phyloP scores from a whole-genome alignment of 306 rosid genomes.

The Rubus parviflorus region DNA sequence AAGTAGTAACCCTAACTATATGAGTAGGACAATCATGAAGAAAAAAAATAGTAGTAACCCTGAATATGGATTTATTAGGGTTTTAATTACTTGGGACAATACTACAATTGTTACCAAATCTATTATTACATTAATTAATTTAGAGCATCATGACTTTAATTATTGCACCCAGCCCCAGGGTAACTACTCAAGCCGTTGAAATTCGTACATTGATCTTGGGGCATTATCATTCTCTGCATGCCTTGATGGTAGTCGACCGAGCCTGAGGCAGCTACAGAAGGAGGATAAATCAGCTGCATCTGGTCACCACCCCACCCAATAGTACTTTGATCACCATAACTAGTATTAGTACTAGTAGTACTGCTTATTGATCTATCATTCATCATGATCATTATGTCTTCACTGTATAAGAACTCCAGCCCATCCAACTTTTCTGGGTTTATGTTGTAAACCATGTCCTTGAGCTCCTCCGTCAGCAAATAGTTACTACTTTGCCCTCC shows the following conservation, averaged over 20 bases:
- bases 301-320: slow-evolving; percentile 42
- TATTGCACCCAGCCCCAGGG: slow-evolving; percentile 28
- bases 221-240: slow-evolving; percentile 21
- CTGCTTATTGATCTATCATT: slow-evolving; percentile 19
- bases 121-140: background rate
- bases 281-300: slow-evolving; percentile 42
- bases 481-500: slow-evolving; percentile 50
- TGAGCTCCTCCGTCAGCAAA: slow-evolving; percentile 19
- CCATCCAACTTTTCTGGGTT: slow-evolving; percentile 43
- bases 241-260: slow-evolving; percentile 29
- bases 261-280: slow-evolving; percentile 25
- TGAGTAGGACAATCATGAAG: background rate
- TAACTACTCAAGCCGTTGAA: slow-evolving; percentile 41
- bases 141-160: background rate
- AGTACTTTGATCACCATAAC: slow-evolving; percentile 19
- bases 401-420: slow-evolving; percentile 53
- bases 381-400: slow-evolving; percentile 30
- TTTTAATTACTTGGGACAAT: slow-evolving; percentile 5
- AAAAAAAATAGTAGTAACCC: background rate
- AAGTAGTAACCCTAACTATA: background rate
- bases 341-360: slow-evolving; percentile 21
- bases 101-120: slow-evolving; percentile 1
- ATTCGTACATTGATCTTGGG: slow-evolving; percentile 29
- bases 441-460: slow-evolving; percentile 37
- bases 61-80: background rate